Conservation (phyloP, 306 rosid species). For the Elaeagnus macrophylla region DNA sequence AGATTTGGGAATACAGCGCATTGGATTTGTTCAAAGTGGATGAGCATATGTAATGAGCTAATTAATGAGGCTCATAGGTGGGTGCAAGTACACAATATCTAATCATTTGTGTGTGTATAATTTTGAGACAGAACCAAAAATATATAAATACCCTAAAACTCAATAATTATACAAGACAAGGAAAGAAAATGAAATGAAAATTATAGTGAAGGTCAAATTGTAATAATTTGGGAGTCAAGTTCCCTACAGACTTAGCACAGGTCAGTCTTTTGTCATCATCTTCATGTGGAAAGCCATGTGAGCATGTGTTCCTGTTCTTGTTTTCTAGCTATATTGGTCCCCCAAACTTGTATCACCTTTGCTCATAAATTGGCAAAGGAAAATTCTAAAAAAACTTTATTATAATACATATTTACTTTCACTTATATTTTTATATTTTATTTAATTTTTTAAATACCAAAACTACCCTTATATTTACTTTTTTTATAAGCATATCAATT, state of each 20-base stretch:
- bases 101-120: not conserved
- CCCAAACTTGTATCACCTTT: slow-evolving; percentile 19
- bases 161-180: not conserved
- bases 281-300: slow-evolving; percentile 80
- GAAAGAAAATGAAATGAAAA: not conserved
- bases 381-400: too few species aligned
- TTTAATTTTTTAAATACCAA: too few species aligned
- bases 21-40: slow-evolving; percentile 2
- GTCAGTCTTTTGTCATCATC: slow-evolving; percentile 32
- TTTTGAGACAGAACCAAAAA: slow-evolving; percentile 2
- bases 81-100: not conserved
- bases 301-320: slow-evolving; percentile 47
- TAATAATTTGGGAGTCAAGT: slow-evolving; percentile 15
- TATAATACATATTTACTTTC: too few species aligned
- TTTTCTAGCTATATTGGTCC: slow-evolving; percentile 24
- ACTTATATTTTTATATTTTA: too few species aligned
- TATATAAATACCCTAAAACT: not conserved
- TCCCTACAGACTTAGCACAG: slow-evolving; percentile 14
- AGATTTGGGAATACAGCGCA: slow-evolving; percentile 8
- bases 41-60: not conserved
- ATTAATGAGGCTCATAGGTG: too few species aligned
- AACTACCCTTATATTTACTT: too few species aligned
- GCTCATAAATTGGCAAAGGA: too few species aligned
- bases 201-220: slow-evolving; percentile 11
- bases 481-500: too few species aligned